Conservation (phyloP, 257 asterid genomes). For the Solanum bukasovii region DNA sequence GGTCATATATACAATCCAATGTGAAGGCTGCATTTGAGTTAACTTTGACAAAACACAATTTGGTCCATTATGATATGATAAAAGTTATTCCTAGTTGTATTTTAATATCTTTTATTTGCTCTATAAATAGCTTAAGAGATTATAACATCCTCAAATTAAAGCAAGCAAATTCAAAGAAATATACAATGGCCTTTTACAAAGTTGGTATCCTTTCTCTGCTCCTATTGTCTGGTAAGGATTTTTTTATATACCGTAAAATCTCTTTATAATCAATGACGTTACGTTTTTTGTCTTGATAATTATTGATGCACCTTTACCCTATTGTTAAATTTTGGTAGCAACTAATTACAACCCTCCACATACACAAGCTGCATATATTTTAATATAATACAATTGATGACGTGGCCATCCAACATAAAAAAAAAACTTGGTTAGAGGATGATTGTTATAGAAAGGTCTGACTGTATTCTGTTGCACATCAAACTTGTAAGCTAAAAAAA, state of each 20-base stretch:
- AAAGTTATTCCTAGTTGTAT: not conserved
- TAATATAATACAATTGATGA: not conserved
- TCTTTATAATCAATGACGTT: too few species aligned
- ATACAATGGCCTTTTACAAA: not conserved
- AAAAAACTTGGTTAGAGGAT: too few species aligned
- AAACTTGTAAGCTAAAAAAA: too few species aligned
- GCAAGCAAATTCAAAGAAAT: not conserved
- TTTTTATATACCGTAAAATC: not conserved
- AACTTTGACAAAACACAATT: not conserved
- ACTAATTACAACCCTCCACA: too few species aligned
- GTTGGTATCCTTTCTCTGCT: not conserved
- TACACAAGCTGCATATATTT: too few species aligned
- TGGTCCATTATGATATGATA: not conserved
- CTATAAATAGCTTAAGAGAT: not conserved
- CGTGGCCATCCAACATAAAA: not conserved
- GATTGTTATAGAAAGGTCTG: too few species aligned
- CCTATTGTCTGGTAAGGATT: not conserved
- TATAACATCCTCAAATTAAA: not conserved
- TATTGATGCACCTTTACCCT: not conserved
- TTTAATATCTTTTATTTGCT: not conserved
- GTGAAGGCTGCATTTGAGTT: not conserved
- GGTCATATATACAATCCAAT: not conserved
- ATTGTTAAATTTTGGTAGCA: not conserved
- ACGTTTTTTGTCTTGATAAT: too few species aligned
- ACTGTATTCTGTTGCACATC: not conserved